Evolutionary conservation across 345 rosid species (phyloP).

Genomic region (Brassica incana): DNA sequence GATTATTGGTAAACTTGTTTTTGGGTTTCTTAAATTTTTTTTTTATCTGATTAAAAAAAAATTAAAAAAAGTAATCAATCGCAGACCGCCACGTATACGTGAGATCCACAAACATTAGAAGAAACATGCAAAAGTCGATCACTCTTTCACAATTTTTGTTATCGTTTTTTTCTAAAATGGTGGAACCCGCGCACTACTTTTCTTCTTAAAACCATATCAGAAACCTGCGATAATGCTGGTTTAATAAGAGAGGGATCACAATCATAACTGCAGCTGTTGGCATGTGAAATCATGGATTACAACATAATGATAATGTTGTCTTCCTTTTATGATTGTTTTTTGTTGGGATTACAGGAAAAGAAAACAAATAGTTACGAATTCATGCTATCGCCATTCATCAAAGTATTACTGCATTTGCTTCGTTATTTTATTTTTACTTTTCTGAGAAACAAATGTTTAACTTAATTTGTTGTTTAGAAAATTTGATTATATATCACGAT

Average conservation of each 20-base stretch:
- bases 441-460: neutral
- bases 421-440: neutral
- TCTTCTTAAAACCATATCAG: too few relatives aligned
- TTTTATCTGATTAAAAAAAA: too few relatives aligned
- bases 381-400: conserved; percentile 11
- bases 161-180: too few relatives aligned
- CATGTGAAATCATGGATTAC: conserved; percentile 41
- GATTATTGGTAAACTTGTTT: too few relatives aligned
- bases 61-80: too few relatives aligned
- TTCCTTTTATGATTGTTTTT: conserved; percentile 31
- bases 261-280: conserved; percentile 32
- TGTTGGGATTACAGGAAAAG: neutral
- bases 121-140: too few relatives aligned
- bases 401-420: neutral
- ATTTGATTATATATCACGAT: conserved; percentile 4
- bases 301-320: conserved; percentile 28
- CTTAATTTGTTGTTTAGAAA: neutral
- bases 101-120: too few relatives aligned
- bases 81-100: too few relatives aligned
- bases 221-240: too few relatives aligned
- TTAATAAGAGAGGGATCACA: conserved; percentile 22
- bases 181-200: too few relatives aligned
- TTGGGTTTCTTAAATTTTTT: too few relatives aligned
- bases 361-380: neutral
- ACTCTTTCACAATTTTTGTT: too few relatives aligned